These are phyloP conservation scores for Rhodotorula sphaerocarpa DNA, from an alignment of 768 basidiomycete species.

Conservation along the genomic window DNA sequence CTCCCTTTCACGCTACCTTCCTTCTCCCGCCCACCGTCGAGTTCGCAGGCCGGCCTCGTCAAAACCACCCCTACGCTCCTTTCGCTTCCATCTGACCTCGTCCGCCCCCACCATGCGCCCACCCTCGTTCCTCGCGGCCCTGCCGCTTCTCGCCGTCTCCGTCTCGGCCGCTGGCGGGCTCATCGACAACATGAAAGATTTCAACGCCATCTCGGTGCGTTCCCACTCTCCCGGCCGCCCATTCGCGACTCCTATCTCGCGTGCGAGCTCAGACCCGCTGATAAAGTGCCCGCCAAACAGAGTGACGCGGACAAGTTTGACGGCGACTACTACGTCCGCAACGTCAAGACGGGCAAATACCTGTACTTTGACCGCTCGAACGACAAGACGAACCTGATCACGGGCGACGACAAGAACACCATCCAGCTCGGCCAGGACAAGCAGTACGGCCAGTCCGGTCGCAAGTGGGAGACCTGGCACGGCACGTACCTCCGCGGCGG, in stretches of 20 bases:
- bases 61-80: too few species aligned
- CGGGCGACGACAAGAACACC: slow-evolving; percentile 6
- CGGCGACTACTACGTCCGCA: slow-evolving; percentile 27
- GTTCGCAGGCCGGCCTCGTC: neutral
- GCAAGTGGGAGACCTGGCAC: neutral
- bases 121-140: neutral
- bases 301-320: slow-evolving; percentile 12
- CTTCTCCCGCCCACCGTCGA: neutral
- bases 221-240: neutral
- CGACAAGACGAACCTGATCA: slow-evolving; percentile 30
- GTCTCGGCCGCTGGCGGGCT: slow-evolving; percentile 3
- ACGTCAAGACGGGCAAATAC: slow-evolving; percentile 28
- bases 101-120: slow-evolving; percentile 1
- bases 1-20: neutral
- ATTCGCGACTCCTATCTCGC: neutral
- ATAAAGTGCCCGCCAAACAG: neutral
- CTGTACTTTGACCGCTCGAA: slow-evolving; percentile 18
- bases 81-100: too few species aligned
- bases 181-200: slow-evolving; percentile 15
- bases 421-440: slow-evolving; percentile 12
- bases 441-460: slow-evolving; percentile 21
- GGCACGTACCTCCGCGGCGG: slow-evolving; percentile 12
- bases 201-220: slow-evolving; percentile 16
- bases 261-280: neutral
- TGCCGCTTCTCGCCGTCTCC: neutral